Base-by-base conservation (phyloP, 2,329 filamentous ascomycete species). In the Blastomyces parvus region DNA sequence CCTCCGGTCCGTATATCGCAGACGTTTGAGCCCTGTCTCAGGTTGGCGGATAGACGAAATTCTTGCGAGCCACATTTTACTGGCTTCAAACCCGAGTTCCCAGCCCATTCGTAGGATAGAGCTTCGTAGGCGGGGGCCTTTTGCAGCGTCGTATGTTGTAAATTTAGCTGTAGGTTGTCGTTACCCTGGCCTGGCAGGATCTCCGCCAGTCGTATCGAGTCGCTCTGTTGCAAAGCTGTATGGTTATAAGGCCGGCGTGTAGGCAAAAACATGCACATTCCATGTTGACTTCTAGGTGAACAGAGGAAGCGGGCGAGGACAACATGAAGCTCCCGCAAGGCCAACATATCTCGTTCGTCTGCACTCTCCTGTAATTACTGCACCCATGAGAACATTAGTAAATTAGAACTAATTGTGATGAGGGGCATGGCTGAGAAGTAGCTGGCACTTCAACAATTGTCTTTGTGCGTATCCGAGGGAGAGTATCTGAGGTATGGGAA, bases 21-120 rank as follows among this genome's bases (percentile, higher is more conserved):
- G 14, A 13, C 40, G 36, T 50, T 42, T 46, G 14, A 66, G 46
- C 30, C 56, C 60, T 30, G 25, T 50, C 59, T 40, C 17, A 63
- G 55, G 14, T 64, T 64, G 22, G 46, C 36, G 13, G 64, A 59
- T 8, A 64, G 46, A 44, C 42, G 61, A 17, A 58, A 58, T 60
- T 50, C 59, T 38, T 42, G 62, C 27, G 44, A 33, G 36, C 38
- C 53, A 36, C 40, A 56, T 56, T 14, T 48, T 52, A 40, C 53
- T 9, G 36, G 50, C 52, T 38, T 46, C 36, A 57, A 48, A 3
- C 56, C 60, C 42, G 42, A 56, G n/a, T 62, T 58, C 19, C 55
- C 33, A 3, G 59, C 50, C 42, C 59, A 65, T 19, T 60, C 48
- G 60, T 64, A 65, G 19, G 62, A 65, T 27, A 64, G 17, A 22